Base-by-base conservation (phyloP, 805 yeast genomes). In the Ogataea henricii region DNA sequence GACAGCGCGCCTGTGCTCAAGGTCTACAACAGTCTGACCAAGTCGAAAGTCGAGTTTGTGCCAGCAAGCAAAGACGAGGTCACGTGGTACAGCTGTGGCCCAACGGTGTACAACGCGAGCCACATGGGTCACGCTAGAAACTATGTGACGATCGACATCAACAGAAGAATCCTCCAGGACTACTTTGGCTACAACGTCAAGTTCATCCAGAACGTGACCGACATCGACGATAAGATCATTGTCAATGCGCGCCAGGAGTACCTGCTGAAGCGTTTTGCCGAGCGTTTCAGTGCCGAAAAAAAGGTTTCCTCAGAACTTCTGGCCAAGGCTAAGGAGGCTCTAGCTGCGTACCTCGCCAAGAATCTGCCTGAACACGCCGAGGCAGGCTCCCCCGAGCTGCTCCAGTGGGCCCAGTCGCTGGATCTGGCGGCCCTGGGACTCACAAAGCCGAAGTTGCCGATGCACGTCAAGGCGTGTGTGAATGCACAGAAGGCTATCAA, bases 101-200 rank as follows among this genome's bases (percentile, higher is more conserved):
- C 99, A 10, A 94, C 99, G 0, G 99, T 94, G 13, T 94, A 94
- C 64, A 96, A 94, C 68, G 82, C 94, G 27, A 81, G 91, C 44
- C 99, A 94, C 64, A 90, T 94, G 97, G 99, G 99, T 18, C 99
- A 94, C 67, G 99, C 99, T 12, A 78, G 99, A 68, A 94, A 94
- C 70, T 94, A 94, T 62, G 98, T 94, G 42, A 82, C 96, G 8
- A 88, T 87, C 45, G 99, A 94, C 67, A 89, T 94, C 64, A 87
- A 90, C 65, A 82, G 99, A 66, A 79, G 99, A 57, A 79, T 94
- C 43, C 65, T 94, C 55, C 89, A 85, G 66, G 89, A 92, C 67
- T 92, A 89, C 68, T 94, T 94, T 68, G 96, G 96, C 17, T 94
- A 89, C 69, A 83, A 89, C 57, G 80, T 94, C 37, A 77, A 76